A percentile compares a stretch with the other conserved stretches of the same genome.
Evolutionary conservation across 2,329 filamentous ascomycete genomes (phyloP).

Genomic region (Phaeosphaeriaceae sp.): DNA sequence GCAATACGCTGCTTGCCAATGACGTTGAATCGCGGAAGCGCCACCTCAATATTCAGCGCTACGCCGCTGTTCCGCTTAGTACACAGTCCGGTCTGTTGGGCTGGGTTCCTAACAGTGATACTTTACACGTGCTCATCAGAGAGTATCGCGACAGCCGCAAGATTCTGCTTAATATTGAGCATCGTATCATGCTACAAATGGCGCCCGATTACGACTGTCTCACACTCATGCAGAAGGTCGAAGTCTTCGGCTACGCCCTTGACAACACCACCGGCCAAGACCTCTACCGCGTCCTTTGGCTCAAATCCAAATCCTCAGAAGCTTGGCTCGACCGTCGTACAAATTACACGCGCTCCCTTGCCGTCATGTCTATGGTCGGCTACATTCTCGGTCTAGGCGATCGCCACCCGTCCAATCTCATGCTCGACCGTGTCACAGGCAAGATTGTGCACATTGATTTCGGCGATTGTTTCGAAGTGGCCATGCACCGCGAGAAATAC

Average conservation of each 20-base stretch:
- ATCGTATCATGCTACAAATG: constrained; percentile 99
- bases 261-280: constrained; percentile 99
- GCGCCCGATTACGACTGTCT: constrained; percentile 98
- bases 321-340: constrained; percentile 96
- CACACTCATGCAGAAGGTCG: constrained; percentile 99
- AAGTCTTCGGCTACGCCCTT: constrained; percentile 98
- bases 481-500: constrained; percentile 99
- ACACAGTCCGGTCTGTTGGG: constrained; percentile 94
- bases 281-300: constrained; percentile 95
- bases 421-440: constrained; percentile 94
- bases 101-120: constrained; percentile 98
- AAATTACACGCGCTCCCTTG: constrained; percentile 97
- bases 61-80: constrained; percentile 94
- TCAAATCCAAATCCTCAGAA: constrained; percentile 98
- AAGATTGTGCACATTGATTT: constrained; percentile 99
- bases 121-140: constrained; percentile 92
- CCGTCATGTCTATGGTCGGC: constrained; percentile 99
- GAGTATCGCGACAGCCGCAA: constrained; percentile 97
- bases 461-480: constrained; percentile 98
- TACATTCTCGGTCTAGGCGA: constrained; percentile 98
- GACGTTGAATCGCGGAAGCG: constrained; percentile 97
- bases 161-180: constrained; percentile 98
- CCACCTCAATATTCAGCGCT: constrained; percentile 94
- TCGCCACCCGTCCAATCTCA: constrained; percentile 95
- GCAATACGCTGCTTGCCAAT: constrained; percentile 91